Evolutionary conservation across 371 early-diverging fungal genomes (phyloP).

Genomic region (Mucor irregularis): DNA sequence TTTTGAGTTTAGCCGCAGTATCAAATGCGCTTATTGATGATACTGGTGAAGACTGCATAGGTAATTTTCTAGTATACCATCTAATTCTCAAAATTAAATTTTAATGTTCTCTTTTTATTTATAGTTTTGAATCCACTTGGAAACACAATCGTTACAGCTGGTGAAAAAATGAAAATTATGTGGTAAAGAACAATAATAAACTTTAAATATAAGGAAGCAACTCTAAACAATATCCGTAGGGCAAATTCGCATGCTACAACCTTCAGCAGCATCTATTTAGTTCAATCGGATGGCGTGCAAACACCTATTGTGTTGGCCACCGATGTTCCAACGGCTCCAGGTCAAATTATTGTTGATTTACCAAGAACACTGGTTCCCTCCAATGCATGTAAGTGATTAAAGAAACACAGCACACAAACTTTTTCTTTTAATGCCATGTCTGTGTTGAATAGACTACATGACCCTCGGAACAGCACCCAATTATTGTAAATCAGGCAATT

Average conservation of each 20-base stretch:
- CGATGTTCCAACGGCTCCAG: slow-evolving; percentile 9
- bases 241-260: slow-evolving; percentile 15
- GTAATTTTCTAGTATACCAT: not conserved
- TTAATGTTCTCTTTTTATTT: not conserved
- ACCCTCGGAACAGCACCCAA: slow-evolving; percentile 19
- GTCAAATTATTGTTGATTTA: slow-evolving; percentile 5
- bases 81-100: not conserved
- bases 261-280: slow-evolving; percentile 18
- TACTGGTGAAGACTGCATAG: slow-evolving; percentile 11
- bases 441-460: slow-evolving; percentile 29
- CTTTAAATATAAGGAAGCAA: not conserved
- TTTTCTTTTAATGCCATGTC: no score
- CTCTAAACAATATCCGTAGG: slow-evolving; percentile 5
- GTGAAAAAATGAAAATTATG: slow-evolving; percentile 28
- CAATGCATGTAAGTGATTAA: slow-evolving; percentile 24
- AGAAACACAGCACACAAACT: not conserved
- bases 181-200: slow-evolving; percentile 13
- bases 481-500: slow-evolving; percentile 23
- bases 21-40: slow-evolving; percentile 5
- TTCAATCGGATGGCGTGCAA: slow-evolving; percentile 17
- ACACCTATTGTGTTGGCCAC: slow-evolving; percentile 14
- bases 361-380: slow-evolving; percentile 22
- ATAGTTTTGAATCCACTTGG: slow-evolving; percentile 23
- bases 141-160: slow-evolving; percentile 28
- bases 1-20: not conserved